Evolutionary conservation across 108 stramenopile species (phyloP).

Genomic region (Ochromonas danica): DNA sequence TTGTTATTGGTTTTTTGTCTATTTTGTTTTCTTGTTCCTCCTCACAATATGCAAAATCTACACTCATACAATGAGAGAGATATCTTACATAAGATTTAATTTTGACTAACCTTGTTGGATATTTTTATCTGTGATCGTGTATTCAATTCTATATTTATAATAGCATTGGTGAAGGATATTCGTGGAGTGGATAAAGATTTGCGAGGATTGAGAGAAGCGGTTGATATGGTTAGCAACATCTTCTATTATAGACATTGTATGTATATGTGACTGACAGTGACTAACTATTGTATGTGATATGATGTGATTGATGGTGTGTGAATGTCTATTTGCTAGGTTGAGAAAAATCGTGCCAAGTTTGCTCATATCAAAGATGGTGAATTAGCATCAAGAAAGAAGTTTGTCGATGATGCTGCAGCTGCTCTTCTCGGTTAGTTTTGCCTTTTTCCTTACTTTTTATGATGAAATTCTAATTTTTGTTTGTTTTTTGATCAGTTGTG

Average conservation of each 20-base stretch:
- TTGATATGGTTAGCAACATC: constrained; percentile 26
- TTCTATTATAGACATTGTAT: not conserved
- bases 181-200: constrained; percentile 18
- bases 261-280: too few relatives aligned
- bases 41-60: too few relatives aligned
- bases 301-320: too few relatives aligned
- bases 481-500: not conserved
- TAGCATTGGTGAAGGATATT: constrained; percentile 22
- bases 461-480: not conserved
- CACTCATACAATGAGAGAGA: too few relatives aligned
- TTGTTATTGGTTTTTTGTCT: too few relatives aligned
- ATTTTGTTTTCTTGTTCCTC: too few relatives aligned
- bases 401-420: constrained; percentile 3
- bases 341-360: constrained; percentile 35
- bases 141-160: not conserved
- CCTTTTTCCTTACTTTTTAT: not conserved
- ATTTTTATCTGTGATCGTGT: not conserved
- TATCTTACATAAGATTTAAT: too few relatives aligned
- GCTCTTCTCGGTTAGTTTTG: not conserved
- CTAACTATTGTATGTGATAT: too few relatives aligned
- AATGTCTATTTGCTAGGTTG: constrained; percentile 6
- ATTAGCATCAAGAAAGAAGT: not conserved
- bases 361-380: constrained; percentile 21
- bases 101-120: too few relatives aligned
- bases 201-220: not conserved